Evolutionary conservation across 2,329 filamentous ascomycete genomes (phyloP).

Genomic region (Raffaelea albimanens): DNA sequence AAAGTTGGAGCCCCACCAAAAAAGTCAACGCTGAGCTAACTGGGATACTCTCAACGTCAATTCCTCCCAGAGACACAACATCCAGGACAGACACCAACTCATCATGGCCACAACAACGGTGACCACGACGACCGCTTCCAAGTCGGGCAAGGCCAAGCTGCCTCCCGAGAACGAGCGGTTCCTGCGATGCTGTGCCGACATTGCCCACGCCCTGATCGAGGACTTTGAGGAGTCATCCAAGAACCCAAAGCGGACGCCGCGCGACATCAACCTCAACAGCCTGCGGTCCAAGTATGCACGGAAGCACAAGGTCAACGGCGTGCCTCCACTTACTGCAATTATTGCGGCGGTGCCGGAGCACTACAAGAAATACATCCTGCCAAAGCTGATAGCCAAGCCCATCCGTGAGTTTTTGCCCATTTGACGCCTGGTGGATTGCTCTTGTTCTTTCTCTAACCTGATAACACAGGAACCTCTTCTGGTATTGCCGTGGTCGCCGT

Average conservation of each 20-base stretch:
- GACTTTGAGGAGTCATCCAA: slow-evolving; percentile 72
- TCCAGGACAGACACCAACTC: too few species aligned
- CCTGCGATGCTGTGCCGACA: slow-evolving; percentile 88
- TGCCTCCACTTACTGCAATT: slow-evolving; percentile 90
- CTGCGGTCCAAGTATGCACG: slow-evolving; percentile 80
- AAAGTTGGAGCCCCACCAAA: slow-evolving; percentile 8
- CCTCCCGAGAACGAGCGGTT: slow-evolving; percentile 91
- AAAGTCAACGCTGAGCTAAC: too few species aligned
- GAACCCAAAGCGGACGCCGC: slow-evolving; percentile 61
- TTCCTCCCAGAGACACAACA: too few species aligned
- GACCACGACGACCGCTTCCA: slow-evolving; percentile 45
- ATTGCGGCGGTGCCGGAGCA: slow-evolving; percentile 98
- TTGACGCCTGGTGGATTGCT: background rate
- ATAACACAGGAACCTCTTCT: slow-evolving; percentile 76
- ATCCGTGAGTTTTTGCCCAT: slow-evolving; percentile 52
- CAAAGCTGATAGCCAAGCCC: slow-evolving; percentile 92
- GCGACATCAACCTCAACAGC: slow-evolving; percentile 87
- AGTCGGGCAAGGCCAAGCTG: slow-evolving; percentile 45
- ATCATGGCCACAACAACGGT: slow-evolving; percentile 18
- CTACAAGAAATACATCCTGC: slow-evolving; percentile 98
- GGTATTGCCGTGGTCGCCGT: slow-evolving; percentile 97
- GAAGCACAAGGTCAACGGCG: slow-evolving; percentile 80
- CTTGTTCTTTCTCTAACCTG: too few species aligned
- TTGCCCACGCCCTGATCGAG: slow-evolving; percentile 87
- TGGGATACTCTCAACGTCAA: too few species aligned